These are phyloP conservation scores for Leishmania tarentolae DNA, from an alignment of 208 protist genomes.

Conservation along the genomic window DNA sequence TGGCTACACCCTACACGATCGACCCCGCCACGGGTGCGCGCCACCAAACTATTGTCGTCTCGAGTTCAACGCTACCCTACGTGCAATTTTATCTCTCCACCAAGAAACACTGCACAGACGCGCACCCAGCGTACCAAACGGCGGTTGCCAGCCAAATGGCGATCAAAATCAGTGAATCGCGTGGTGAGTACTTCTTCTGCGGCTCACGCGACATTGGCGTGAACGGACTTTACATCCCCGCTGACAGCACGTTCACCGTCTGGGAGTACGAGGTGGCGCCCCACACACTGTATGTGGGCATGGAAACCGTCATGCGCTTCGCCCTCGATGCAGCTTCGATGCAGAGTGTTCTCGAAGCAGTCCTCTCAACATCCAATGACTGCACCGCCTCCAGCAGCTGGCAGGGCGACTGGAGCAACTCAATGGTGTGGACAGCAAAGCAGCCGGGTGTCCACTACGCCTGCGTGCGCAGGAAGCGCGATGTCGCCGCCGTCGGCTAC, in stretches of 20 bases:
- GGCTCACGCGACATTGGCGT: neutral
- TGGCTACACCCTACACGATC: neutral
- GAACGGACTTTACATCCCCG: neutral
- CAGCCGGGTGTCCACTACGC: slow-evolving; percentile 44
- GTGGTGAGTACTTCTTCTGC: slow-evolving; percentile 9
- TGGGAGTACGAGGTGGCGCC: slow-evolving; percentile 13
- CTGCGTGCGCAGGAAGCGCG: slow-evolving; percentile 28
- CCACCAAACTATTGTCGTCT: neutral
- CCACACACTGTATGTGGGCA: slow-evolving; percentile 6
- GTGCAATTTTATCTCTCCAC: neutral
- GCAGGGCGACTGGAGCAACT: neutral
- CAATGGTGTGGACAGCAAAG: slow-evolving; percentile 18
- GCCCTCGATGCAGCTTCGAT: neutral
- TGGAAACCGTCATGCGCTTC: slow-evolving; percentile 1
- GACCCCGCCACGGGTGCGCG: slow-evolving; percentile 1
- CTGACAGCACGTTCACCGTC: slow-evolving; percentile 1
- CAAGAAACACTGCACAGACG: neutral
- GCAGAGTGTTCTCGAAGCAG: neutral
- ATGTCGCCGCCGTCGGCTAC: slow-evolving; percentile 4
- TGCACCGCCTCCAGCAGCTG: neutral
- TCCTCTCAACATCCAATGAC: slow-evolving; percentile 3
- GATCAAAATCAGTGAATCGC: neutral
- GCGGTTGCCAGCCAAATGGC: neutral
- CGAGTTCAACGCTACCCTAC: neutral
- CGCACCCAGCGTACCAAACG: neutral